These are phyloP conservation scores for Crithidia sp. DNA, from an alignment of 208 protist species.

Conservation along the genomic window DNA sequence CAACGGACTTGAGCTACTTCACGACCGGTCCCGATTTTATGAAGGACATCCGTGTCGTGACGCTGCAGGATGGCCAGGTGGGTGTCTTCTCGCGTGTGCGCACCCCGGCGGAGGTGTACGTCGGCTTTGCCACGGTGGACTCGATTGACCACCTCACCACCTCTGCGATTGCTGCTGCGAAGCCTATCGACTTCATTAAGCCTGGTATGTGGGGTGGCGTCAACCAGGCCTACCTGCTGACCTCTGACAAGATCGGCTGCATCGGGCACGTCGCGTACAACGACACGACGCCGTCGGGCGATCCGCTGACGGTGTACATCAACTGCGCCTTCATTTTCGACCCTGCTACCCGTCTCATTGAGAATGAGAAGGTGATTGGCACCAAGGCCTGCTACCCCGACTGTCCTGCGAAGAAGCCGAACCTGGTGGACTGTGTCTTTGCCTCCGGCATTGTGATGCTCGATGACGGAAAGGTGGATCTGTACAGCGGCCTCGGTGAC, in stretches of 20 bases:
- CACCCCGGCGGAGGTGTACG: conserved; percentile 50
- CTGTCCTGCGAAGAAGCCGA: conserved; percentile 48
- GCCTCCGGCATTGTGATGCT: conserved; percentile 66
- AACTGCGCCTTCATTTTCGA: conserved; percentile 72
- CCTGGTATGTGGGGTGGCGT: conserved; percentile 62
- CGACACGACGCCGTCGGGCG: conserved; percentile 37
- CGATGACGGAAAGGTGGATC: conserved; percentile 67
- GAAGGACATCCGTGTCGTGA: conserved; percentile 60
- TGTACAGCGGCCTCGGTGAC: conserved; percentile 76
- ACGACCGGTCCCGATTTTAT: conserved; percentile 54
- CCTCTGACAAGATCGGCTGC: conserved; percentile 61
- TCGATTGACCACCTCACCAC: conserved; percentile 46
- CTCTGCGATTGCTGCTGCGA: conserved; percentile 44
- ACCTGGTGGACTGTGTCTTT: conserved; percentile 66
- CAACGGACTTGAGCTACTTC: conserved; percentile 48
- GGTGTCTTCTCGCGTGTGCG: conserved; percentile 58
- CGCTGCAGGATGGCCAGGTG: conserved; percentile 49
- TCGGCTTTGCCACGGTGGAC: conserved; percentile 64
- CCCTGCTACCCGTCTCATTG: conserved; percentile 39
- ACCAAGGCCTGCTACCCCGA: conserved; percentile 60
- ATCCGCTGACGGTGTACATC: conserved; percentile 51
- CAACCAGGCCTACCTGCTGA: conserved; percentile 70
- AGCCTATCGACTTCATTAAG: conserved; percentile 57
- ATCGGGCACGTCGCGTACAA: conserved; percentile 74
- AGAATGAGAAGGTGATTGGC: conserved; percentile 53